These are phyloP conservation scores for Chlorella sp. DNA, from an alignment of 139 green algal species.

Conservation along the genomic window DNA sequence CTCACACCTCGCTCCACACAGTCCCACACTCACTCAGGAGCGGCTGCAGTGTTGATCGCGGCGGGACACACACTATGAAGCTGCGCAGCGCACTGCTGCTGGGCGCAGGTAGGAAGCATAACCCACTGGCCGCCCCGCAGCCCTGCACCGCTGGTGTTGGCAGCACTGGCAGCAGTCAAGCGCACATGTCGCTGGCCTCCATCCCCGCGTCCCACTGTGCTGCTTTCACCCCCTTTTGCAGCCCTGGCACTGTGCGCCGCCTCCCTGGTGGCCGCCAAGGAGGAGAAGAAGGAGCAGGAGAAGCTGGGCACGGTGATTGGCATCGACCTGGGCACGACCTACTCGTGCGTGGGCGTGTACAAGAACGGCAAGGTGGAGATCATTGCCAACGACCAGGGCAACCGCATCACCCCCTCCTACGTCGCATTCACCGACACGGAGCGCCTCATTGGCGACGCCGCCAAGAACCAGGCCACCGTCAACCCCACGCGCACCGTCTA, in stretches of 20 bases:
- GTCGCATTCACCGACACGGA: constrained; percentile 99
- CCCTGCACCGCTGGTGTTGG: background rate
- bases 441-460: constrained; percentile 97
- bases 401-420: constrained; percentile 99
- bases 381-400: constrained; percentile 99
- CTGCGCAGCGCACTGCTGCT: background rate
- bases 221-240: background rate
- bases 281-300: constrained; percentile 43
- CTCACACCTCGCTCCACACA: no score
- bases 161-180: background rate
- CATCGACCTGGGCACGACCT: constrained; percentile 99
- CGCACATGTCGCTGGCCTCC: background rate
- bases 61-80: background rate
- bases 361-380: constrained; percentile 99
- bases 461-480: constrained; percentile 97
- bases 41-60: background rate
- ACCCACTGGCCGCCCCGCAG: background rate
- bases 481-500: constrained; percentile 97
- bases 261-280: constrained; percentile 8
- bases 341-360: constrained; percentile 99
- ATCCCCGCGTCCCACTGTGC: background rate
- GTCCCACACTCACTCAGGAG: no score
- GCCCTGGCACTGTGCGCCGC: constrained; percentile 27
- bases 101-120: background rate
- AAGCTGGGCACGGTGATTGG: constrained; percentile 89